These are phyloP conservation scores for Melanomma pulvis-pyrius DNA, from an alignment of 495 filamentous ascomycete species.

Conservation along the genomic window DNA sequence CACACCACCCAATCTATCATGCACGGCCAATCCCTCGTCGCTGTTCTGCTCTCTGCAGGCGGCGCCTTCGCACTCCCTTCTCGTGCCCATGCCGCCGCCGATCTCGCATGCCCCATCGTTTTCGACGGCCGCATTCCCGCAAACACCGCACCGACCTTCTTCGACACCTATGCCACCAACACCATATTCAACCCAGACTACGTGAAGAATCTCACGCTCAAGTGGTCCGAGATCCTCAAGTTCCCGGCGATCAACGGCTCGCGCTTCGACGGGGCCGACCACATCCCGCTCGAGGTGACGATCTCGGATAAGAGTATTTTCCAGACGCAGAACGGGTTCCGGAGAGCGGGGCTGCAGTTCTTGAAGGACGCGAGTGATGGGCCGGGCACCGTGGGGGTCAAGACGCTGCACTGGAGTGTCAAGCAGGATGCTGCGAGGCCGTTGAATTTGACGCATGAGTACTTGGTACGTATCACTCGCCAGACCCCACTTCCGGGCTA, in stretches of 20 bases:
- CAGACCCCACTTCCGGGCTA: not conserved
- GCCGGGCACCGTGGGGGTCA: conserved; percentile 22
- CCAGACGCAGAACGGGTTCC: conserved; percentile 36
- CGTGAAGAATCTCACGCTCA: conserved; percentile 30
- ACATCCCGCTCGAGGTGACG: conserved; percentile 30
- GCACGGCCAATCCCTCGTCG: conserved; percentile 14
- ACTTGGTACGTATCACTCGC: conserved; percentile 27
- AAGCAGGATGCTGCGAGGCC: conserved; percentile 34
- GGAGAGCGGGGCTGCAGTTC: conserved; percentile 38
- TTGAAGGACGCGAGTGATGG: conserved; percentile 28
- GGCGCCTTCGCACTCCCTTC: conserved; percentile 18
- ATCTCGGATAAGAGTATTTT: conserved; percentile 37
- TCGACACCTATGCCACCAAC: conserved; percentile 35
- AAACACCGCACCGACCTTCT: conserved; percentile 22
- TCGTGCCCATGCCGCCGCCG: not conserved
- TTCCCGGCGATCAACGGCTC: conserved; percentile 24
- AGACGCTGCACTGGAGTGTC: conserved; percentile 37
- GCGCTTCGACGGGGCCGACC: conserved; percentile 27
- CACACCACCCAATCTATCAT: conserved; percentile 11
- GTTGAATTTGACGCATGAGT: conserved; percentile 38
- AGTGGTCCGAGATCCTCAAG: conserved; percentile 32
- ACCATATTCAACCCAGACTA: conserved; percentile 39
- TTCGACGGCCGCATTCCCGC: conserved; percentile 35
- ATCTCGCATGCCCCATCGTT: conserved; percentile 34
- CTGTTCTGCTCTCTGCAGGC: conserved; percentile 13